Evolutionary conservation across 169 alveolate genomes (phyloP).

Genomic region (Plasmodium chabaudi): DNA sequence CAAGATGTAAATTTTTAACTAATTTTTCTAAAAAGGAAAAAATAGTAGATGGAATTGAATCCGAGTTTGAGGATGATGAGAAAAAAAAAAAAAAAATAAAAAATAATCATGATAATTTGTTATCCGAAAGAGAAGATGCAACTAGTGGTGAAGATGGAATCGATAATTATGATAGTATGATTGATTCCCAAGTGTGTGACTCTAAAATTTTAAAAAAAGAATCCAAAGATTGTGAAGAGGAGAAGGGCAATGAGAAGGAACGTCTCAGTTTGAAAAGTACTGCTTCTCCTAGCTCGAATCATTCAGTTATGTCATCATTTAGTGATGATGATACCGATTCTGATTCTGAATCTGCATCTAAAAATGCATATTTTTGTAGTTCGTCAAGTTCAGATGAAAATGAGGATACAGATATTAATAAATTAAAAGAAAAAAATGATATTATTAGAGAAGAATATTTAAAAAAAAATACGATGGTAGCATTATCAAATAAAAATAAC

Average conservation of each 20-base stretch:
- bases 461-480: constrained; percentile 47
- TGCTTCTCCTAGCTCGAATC: constrained; percentile 1
- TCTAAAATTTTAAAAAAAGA: neutral
- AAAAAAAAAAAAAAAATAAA: constrained; percentile 8
- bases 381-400: constrained; percentile 39
- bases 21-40: constrained; percentile 19
- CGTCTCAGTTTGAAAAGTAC: neutral
- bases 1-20: constrained; percentile 53
- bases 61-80: constrained; percentile 1
- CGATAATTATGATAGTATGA: neutral
- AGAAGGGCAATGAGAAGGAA: constrained; percentile 19
- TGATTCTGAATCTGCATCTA: too few relatives aligned
- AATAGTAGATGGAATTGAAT: constrained; percentile 5
- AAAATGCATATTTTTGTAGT: constrained; percentile 8
- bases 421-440: constrained; percentile 67
- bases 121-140: neutral
- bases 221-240: constrained; percentile 12
- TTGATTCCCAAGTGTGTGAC: neutral
- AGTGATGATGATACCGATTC: neutral
- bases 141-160: neutral
- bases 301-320: constrained; percentile 18
- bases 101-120: neutral
- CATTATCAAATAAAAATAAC: constrained; percentile 48
- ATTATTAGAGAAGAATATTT: constrained; percentile 56
- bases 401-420: constrained; percentile 25